phyloP scores from a whole-genome alignment of 2,329 filamentous ascomycete species.

The Diaporthe citriasiana region DNA sequence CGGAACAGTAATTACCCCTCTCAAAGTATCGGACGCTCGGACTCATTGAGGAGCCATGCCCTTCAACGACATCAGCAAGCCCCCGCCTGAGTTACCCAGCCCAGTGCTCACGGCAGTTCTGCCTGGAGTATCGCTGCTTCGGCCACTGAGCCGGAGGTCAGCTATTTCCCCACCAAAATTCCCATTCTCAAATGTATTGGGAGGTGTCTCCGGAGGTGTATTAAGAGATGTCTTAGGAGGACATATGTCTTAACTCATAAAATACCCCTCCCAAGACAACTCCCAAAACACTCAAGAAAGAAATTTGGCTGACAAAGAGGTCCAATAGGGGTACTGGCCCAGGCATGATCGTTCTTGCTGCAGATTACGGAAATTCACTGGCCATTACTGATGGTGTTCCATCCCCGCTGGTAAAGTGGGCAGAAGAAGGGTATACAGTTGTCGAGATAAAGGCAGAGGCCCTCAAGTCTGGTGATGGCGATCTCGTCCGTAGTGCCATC shows the following conservation, averaged over 20 bases:
- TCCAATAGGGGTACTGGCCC: constrained; percentile 49
- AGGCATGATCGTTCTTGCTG: constrained; percentile 46
- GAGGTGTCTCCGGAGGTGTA: too few species aligned
- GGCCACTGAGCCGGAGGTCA: constrained; percentile 49
- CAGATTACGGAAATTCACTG: constrained; percentile 38
- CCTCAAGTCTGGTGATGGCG: background rate
- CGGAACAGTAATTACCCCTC: background rate
- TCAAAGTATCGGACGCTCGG: background rate
- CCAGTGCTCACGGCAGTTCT: constrained; percentile 35
- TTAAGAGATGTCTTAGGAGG: too few species aligned
- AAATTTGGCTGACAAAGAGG: too few species aligned
- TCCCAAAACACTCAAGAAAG: too few species aligned
- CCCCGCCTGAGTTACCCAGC: constrained; percentile 38
- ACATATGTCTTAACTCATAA: too few species aligned
- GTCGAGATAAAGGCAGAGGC: constrained; percentile 40
- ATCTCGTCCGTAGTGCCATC: constrained; percentile 28
- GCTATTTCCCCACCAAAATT: too few species aligned
- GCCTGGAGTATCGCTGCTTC: constrained; percentile 38
- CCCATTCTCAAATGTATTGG: too few species aligned
- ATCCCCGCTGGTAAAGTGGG: constrained; percentile 40
- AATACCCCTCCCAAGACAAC: too few species aligned
- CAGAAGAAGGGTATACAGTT: constrained; percentile 43
- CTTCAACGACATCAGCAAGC: constrained; percentile 42
- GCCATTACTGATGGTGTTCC: constrained; percentile 38
- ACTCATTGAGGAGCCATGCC: constrained; percentile 13